A percentile compares a stretch with the other conserved stretches of the same genome.
Evolutionary conservation across 169 alveolate species (phyloP).

Genomic region (Cryptosporidium ryanae): DNA sequence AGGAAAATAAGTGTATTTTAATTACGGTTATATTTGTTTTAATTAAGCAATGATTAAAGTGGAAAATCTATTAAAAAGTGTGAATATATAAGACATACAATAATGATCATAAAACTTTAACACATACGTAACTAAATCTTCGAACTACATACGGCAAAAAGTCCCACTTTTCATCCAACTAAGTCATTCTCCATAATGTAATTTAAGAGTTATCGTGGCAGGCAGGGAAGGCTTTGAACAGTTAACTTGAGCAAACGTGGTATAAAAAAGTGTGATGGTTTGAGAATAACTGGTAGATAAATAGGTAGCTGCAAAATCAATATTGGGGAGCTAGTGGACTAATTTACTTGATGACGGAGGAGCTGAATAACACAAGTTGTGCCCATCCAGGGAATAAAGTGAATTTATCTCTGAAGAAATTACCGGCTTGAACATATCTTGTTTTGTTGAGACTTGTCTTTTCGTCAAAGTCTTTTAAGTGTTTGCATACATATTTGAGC

Average conservation of each 20-base stretch:
- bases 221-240: no score
- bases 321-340: not conserved
- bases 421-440: conserved; percentile 15
- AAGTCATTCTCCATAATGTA: no score
- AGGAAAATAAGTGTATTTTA: no score
- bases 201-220: no score
- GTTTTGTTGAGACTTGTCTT: conserved; percentile 26
- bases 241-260: not conserved
- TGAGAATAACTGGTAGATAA: not conserved
- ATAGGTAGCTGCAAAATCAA: not conserved
- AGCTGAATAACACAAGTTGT: conserved; percentile 59
- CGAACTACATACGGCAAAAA: no score
- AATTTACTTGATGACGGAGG: conserved; percentile 46
- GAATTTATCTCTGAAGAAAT: conserved; percentile 38
- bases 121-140: no score
- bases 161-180: no score
- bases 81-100: no score
- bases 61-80: no score
- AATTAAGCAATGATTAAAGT: no score
- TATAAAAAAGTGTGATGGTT: not conserved
- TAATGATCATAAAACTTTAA: no score
- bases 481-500: conserved; percentile 36
- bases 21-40: no score
- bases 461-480: not conserved
- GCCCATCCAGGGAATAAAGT: conserved; percentile 71